A percentile compares a stretch with the other conserved stretches of the same genome.
These are phyloP conservation scores for Solanum ossicruentum DNA, from an alignment of 257 asterid genomes.

Conservation along the genomic window DNA sequence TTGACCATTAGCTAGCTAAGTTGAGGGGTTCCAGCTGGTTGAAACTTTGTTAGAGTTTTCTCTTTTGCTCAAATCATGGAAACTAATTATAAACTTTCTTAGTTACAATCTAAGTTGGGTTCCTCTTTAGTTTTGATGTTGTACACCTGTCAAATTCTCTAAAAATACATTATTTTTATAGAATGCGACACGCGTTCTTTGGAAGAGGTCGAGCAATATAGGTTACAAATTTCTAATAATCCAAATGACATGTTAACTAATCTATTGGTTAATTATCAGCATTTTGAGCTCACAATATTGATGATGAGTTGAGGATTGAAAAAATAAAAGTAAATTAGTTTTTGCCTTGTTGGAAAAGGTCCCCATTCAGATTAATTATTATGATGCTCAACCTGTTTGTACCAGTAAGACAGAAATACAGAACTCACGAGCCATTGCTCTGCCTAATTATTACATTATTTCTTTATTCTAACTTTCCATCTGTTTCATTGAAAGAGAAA, in stretches of 20 bases:
- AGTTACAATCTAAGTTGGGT: not conserved
- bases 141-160: no score
- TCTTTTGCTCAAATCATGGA: not conserved
- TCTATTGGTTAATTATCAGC: not conserved
- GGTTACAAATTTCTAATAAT: not conserved
- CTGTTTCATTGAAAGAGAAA: not conserved
- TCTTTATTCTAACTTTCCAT: not conserved
- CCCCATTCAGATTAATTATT: not conserved
- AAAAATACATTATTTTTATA: no score
- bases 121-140: no score
- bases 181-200: no score
- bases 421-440: not conserved
- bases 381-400: not conserved
- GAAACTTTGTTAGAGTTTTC: not conserved
- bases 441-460: not conserved
- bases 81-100: not conserved
- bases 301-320: not conserved
- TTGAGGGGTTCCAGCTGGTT: not conserved
- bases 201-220: no score
- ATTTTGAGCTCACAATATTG: not conserved
- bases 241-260: not conserved
- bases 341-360: not conserved
- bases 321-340: not conserved
- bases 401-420: not conserved
- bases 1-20: not conserved